Evolutionary conservation across 2,329 filamentous ascomycete species (phyloP), one percentile per base, ranked within the genome.

Genomic region (Cephalotrichum gorgonifer): DNA sequence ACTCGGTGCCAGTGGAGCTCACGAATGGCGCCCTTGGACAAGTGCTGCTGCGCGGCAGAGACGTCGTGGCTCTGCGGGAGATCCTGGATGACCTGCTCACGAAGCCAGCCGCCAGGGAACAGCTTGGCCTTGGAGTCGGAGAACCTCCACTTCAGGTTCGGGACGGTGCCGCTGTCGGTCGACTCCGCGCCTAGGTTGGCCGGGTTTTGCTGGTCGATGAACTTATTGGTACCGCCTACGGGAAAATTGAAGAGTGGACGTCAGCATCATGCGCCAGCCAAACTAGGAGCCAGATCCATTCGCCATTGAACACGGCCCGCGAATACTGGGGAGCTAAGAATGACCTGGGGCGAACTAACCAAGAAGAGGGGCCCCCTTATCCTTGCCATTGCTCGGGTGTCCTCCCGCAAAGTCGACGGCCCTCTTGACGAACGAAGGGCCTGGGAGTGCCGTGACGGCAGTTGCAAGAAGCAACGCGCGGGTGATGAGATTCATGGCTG

Each of bases 71-170:
- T 84, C 14, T 73, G 66, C 0, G 83, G 82, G 6, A 86, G 62
- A 58, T 86, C 83, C n/a, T 76, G 75, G 44, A 83, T 72, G 48
- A 84, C 78, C 57, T 85, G 80, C 61, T 83, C 75, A 23, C 81
- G 71, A 1, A 78, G 74, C 81, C 81, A 86, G 2, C 83, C 82
- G 2, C 81, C 82, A 25, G 73, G 74, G 47, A 80, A 69, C 31
- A 85, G 69, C 23, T 71, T 72, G 1, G 78, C 81, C 64, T 78
- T 81, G 23, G 79, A 84, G 60, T 84, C 77, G 1, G 79, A 83
- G 63, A 86, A 85, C 48, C 78, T 76, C 82, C 81, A 78, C 60
- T 85, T 85, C 55, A 85, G 66, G 57, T 85, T 86, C 0, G 78
- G 76, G 1, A 86, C 81, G 11, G 74, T 65, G 15, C 82, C 83